Evolutionary conservation across 352 stramenopile species (phyloP).

Genomic region (Globisporangium cylindrosporum): DNA sequence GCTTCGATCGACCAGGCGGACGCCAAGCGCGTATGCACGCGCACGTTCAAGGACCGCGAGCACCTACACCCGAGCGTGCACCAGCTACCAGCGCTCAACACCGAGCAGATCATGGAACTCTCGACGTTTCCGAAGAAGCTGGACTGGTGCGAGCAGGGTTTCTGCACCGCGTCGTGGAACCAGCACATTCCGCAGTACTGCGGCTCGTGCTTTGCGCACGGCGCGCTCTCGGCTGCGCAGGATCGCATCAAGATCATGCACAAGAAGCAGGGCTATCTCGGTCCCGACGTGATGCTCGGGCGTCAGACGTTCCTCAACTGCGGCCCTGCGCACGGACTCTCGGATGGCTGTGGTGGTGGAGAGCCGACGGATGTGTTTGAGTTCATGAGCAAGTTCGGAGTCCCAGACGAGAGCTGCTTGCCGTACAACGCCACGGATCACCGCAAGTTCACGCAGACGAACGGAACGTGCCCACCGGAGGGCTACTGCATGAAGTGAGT

Average conservation of each 20-base stretch:
- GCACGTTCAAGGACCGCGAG: conserved; percentile 43
- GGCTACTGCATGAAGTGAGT: conserved; percentile 66
- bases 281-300: conserved; percentile 57
- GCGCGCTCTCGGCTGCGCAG: conserved; percentile 45
- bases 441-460: conserved; percentile 43
- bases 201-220: conserved; percentile 73
- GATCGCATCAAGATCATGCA: conserved; percentile 72
- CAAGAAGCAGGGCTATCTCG: conserved; percentile 33
- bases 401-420: conserved; percentile 55
- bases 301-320: conserved; percentile 69
- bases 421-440: conserved; percentile 64
- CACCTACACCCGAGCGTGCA: conserved; percentile 37
- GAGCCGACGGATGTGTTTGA: conserved; percentile 57
- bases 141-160: conserved; percentile 78
- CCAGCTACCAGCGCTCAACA: conserved; percentile 27
- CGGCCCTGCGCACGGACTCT: conserved; percentile 47
- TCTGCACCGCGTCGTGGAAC: conserved; percentile 66
- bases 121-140: conserved; percentile 54
- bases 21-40: conserved; percentile 42
- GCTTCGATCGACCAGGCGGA: conserved; percentile 10
- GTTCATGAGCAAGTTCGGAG: conserved; percentile 59
- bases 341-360: conserved; percentile 49
- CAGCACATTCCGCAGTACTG: conserved; percentile 77
- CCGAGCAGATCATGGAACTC: conserved; percentile 36
- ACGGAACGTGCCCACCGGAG: conserved; percentile 55